These are phyloP conservation scores for Arthrobotrys sinensis DNA, from an alignment of 2,329 filamentous ascomycete genomes.

Conservation along the genomic window DNA sequence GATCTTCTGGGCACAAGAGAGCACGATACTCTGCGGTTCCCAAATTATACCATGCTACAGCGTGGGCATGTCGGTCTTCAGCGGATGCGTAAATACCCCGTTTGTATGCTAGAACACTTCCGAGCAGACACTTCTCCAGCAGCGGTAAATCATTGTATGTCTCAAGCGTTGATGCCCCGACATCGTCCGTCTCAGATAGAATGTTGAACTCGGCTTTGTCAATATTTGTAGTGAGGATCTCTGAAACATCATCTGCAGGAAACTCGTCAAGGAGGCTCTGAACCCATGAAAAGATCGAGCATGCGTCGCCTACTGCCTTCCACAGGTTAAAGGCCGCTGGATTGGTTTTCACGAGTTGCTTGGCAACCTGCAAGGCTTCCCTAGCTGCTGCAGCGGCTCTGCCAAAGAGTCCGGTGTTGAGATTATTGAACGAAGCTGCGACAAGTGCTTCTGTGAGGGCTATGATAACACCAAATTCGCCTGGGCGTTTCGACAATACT, in stretches of 20 bases:
- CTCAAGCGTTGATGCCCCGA: slow-evolving; percentile 68
- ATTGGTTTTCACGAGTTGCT: slow-evolving; percentile 74
- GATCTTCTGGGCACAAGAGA: slow-evolving; percentile 76
- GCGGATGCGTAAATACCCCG: slow-evolving; percentile 81
- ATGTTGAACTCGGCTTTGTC: slow-evolving; percentile 74
- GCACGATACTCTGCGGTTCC: slow-evolving; percentile 93
- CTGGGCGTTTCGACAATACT: slow-evolving; percentile 78
- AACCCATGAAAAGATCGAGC: slow-evolving; percentile 84
- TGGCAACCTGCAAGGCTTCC: slow-evolving; percentile 79
- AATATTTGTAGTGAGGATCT: slow-evolving; percentile 74
- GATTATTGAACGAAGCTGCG: slow-evolving; percentile 82
- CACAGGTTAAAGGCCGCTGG: slow-evolving; percentile 90
- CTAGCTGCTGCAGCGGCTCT: slow-evolving; percentile 81
- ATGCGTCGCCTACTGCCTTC: slow-evolving; percentile 92
- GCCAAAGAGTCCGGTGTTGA: slow-evolving; percentile 89
- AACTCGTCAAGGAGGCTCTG: slow-evolving; percentile 78
- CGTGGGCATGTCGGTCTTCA: slow-evolving; percentile 86
- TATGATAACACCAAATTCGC: slow-evolving; percentile 88
- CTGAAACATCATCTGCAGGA: slow-evolving; percentile 73
- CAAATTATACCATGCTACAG: slow-evolving; percentile 96
- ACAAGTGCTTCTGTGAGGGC: slow-evolving; percentile 89
- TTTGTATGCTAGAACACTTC: slow-evolving; percentile 88
- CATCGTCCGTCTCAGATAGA: slow-evolving; percentile 79
- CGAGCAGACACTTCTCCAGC: slow-evolving; percentile 76
- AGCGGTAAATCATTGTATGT: slow-evolving; percentile 68